These are phyloP conservation scores for Microdochium nivale DNA, from an alignment of 2,329 filamentous ascomycete genomes.

Conservation along the genomic window DNA sequence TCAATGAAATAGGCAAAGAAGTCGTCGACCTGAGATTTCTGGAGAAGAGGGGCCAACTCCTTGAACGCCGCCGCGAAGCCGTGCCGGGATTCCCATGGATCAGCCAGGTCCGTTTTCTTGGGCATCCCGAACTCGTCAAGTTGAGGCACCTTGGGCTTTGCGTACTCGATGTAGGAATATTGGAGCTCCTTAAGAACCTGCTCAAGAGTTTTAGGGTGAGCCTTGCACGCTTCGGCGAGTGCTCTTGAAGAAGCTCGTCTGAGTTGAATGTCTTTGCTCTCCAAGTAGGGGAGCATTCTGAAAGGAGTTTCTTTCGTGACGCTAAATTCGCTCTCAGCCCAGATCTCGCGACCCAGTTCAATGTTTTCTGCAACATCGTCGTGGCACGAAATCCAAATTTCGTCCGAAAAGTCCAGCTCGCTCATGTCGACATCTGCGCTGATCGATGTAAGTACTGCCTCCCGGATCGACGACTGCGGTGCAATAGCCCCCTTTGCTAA, in stretches of 20 bases:
- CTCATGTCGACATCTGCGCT: constrained; percentile 88
- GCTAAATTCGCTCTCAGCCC: constrained; percentile 84
- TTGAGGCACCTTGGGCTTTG: constrained; percentile 74
- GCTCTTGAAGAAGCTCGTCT: constrained; percentile 76
- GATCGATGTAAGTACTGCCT: constrained; percentile 79
- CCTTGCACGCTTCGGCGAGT: constrained; percentile 63
- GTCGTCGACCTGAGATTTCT: constrained; percentile 58
- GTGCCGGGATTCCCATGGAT: constrained; percentile 87
- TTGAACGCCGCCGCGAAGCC: constrained; percentile 83
- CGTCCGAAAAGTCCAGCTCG: constrained; percentile 75
- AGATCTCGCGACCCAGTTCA: constrained; percentile 77
- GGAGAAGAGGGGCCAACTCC: constrained; percentile 66
- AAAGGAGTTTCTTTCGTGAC: constrained; percentile 56
- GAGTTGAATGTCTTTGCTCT: constrained; percentile 72
- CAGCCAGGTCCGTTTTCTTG: constrained; percentile 75
- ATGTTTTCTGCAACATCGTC: constrained; percentile 84
- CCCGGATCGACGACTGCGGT: constrained; percentile 69
- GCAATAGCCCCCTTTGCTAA: constrained; percentile 76
- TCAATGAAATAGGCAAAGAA: constrained; percentile 84
- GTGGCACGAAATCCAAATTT: constrained; percentile 90
- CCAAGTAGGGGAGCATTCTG: constrained; percentile 68
- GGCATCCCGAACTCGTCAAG: constrained; percentile 94
- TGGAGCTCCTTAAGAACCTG: constrained; percentile 58
- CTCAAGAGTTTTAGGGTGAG: constrained; percentile 50
- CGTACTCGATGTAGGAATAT: constrained; percentile 64